phyloP scores from a whole-genome alignment of 345 rosid species.

The Hibiscus trionum region DNA sequence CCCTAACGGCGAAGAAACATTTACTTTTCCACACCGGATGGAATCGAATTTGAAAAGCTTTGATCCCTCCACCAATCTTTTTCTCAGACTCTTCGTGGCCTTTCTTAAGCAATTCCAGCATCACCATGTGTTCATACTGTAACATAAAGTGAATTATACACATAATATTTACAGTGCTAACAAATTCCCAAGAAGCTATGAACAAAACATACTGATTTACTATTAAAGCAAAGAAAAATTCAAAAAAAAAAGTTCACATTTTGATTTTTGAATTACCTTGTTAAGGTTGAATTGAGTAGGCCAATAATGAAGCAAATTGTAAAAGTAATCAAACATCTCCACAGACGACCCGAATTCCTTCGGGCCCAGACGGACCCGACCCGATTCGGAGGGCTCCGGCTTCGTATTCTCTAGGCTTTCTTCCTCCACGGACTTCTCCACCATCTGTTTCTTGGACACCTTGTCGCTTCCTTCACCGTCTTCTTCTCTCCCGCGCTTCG shows the following conservation, averaged over 20 bases:
- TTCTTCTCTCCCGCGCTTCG: constrained; percentile 39
- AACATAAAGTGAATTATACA: constrained; percentile 1
- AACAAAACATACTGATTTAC: background rate
- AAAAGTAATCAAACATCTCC: constrained; percentile 75
- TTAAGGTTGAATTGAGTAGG: constrained; percentile 55
- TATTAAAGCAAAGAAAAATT: background rate
- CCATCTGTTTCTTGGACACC: constrained; percentile 52
- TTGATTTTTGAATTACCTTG: constrained; percentile 31
- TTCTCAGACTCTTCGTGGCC: constrained; percentile 69
- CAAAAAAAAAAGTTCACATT: background rate
- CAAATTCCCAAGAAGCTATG: background rate
- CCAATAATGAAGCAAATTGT: constrained; percentile 57
- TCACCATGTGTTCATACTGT: constrained; percentile 72
- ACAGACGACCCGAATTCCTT: constrained; percentile 70
- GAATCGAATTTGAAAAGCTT: constrained; percentile 56
- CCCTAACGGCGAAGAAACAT: constrained; percentile 75
- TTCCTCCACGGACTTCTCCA: constrained; percentile 25
- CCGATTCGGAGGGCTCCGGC: constrained; percentile 15
- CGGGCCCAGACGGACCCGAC: constrained; percentile 50
- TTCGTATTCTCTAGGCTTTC: constrained; percentile 21
- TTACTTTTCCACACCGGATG: constrained; percentile 72
- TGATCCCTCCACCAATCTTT: constrained; percentile 71
- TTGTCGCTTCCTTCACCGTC: constrained; percentile 20
- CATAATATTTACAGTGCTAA: background rate
- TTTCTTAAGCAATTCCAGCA: constrained; percentile 69